A percentile compares a stretch with the other conserved stretches of the same genome.
These are phyloP conservation scores for Mariannaea sp. DNA, from an alignment of 2,329 filamentous ascomycete species.

Conservation along the genomic window DNA sequence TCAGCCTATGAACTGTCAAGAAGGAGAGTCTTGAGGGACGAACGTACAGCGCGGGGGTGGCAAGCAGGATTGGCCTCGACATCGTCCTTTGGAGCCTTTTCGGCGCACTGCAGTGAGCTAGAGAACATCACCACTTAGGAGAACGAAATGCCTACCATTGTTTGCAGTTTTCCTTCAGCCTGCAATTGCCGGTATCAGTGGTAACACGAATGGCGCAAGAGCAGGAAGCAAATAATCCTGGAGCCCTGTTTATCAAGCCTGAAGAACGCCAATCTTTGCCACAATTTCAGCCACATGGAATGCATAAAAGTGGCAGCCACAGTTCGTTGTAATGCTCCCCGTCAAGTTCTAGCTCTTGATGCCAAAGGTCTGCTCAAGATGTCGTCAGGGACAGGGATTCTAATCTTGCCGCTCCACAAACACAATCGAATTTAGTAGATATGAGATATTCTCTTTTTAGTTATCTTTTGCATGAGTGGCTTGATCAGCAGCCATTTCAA, in stretches of 20 bases:
- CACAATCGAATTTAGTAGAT: background rate
- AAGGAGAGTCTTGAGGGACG: background rate
- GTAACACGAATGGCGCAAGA: constrained; percentile 1
- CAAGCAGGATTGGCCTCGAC: constrained; percentile 78
- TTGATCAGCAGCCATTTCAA: background rate
- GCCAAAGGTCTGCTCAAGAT: too few species aligned
- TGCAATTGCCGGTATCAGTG: background rate
- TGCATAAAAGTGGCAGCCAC: background rate
- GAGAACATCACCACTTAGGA: background rate
- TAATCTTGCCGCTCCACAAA: background rate
- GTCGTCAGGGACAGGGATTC: too few species aligned
- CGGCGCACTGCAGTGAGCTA: constrained; percentile 13
- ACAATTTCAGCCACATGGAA: constrained; percentile 12
- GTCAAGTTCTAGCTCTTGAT: too few species aligned
- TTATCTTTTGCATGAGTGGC: background rate
- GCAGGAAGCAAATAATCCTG: background rate
- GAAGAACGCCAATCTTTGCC: background rate
- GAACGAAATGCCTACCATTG: constrained; percentile 10
- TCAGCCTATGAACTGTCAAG: constrained; percentile 11
- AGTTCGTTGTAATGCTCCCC: too few species aligned
- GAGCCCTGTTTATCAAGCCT: background rate
- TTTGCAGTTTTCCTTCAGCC: background rate
- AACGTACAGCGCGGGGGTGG: constrained; percentile 77
- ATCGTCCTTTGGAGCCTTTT: constrained; percentile 65
- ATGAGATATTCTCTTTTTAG: background rate